phyloP scores from a whole-genome alignment of 495 filamentous ascomycete species.

The Trichoderma gamsii region DNA sequence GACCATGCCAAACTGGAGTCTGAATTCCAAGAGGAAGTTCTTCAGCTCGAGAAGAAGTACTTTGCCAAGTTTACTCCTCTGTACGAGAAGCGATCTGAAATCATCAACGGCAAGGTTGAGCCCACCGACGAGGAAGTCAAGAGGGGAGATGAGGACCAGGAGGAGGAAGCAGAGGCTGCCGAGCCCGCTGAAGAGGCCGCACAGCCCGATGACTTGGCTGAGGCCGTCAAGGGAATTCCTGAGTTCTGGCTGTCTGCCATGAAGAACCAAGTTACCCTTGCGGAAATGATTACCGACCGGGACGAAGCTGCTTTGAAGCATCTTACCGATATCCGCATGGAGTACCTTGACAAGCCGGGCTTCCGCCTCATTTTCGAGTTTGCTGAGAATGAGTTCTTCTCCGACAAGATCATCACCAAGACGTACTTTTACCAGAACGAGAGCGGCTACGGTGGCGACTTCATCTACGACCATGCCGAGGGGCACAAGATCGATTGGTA shows the following conservation, averaged over 20 bases:
- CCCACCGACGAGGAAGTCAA: constrained; percentile 80
- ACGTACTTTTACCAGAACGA: constrained; percentile 99
- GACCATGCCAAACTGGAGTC: constrained; percentile 97
- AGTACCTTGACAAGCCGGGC: constrained; percentile 95
- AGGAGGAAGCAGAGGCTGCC: constrained; percentile 31
- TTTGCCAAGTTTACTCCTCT: constrained; percentile 97
- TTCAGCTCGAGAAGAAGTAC: constrained; percentile 98
- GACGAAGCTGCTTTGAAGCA: constrained; percentile 89
- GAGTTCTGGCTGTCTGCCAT: constrained; percentile 99
- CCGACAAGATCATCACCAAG: constrained; percentile 94
- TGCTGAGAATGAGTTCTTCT: constrained; percentile 88
- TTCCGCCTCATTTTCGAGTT: constrained; percentile 99
- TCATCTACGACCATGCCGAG: constrained; percentile 99
- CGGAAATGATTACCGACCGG: constrained; percentile 95
- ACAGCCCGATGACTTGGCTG: constrained; percentile 45
- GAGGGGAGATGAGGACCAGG: constrained; percentile 75
- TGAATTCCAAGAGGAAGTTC: constrained; percentile 94
- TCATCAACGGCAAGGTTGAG: constrained; percentile 83
- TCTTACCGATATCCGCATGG: constrained; percentile 94
- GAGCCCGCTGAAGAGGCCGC: constrained; percentile 39
- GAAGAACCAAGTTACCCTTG: constrained; percentile 96
- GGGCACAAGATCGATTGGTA: constrained; percentile 99
- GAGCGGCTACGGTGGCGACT: constrained; percentile 95
- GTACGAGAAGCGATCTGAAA: constrained; percentile 88
- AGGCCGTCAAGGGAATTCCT: constrained; percentile 63